Evolutionary conservation across 306 rosid genomes (phyloP).

Genomic region (Oxytropis ochrocephala): DNA sequence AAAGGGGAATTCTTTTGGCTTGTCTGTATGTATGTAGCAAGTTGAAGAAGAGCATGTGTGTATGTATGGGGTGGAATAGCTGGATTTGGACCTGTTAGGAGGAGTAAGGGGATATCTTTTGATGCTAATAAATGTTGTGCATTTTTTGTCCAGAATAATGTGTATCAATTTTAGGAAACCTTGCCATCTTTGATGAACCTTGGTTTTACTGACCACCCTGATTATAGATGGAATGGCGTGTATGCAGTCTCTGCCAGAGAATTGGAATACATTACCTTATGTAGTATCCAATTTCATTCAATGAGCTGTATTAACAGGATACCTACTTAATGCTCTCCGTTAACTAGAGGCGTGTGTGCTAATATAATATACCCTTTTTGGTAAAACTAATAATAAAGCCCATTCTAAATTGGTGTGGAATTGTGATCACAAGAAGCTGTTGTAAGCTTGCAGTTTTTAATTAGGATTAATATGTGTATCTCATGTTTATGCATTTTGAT

Average conservation of each 20-base stretch:
- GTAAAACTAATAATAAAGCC: conserved; percentile 17
- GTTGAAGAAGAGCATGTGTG: too few species aligned
- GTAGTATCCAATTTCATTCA: conserved; percentile 12
- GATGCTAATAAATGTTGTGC: conserved; percentile 26
- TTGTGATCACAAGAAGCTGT: conserved; percentile 2
- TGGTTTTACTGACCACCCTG: neutral
- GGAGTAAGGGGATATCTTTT: neutral
- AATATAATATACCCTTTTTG: neutral
- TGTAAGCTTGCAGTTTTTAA: neutral
- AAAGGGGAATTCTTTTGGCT: conserved; percentile 19
- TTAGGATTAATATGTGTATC: conserved; percentile 2
- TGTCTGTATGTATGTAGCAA: conserved; percentile 37
- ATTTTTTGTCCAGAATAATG: conserved; percentile 12
- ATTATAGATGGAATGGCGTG: conserved; percentile 9
- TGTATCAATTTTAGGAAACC: neutral
- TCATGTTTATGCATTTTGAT: neutral
- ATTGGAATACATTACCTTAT: neutral
- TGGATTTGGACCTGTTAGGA: conserved; percentile 43
- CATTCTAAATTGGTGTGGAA: neutral
- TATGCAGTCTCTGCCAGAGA: neutral
- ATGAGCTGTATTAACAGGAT: conserved; percentile 6
- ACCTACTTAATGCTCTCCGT: neutral
- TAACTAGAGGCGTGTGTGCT: neutral
- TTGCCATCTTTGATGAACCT: conserved; percentile 5
- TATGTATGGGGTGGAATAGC: conserved; percentile 37